Percentiles rank a stretch among this genome's conserved stretches.
These are phyloP conservation scores for Ichthyophthirius multifiliis DNA, from an alignment of 169 alveolate genomes.

Conservation along the genomic window DNA sequence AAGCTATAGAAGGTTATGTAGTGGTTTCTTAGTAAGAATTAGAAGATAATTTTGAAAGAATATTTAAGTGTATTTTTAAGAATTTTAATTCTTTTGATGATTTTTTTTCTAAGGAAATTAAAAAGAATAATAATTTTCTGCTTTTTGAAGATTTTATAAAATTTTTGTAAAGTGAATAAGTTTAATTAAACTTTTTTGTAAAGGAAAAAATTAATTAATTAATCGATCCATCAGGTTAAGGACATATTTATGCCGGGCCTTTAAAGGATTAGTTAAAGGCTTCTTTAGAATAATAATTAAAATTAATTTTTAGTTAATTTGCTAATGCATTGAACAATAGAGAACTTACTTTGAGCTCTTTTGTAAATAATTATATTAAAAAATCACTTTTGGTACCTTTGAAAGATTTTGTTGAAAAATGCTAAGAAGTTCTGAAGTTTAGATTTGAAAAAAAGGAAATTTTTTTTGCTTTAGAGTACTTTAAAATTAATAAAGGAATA, in stretches of 20 bases:
- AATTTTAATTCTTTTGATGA: background rate
- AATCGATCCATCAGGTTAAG: background rate
- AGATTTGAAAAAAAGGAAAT: background rate
- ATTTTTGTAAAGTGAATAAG: no score
- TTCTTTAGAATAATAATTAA: background rate
- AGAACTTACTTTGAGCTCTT: no score
- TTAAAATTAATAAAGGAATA: background rate
- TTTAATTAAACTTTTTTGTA: background rate
- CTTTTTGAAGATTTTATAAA: background rate
- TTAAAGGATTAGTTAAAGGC: background rate
- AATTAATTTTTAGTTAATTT: background rate
- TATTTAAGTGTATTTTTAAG: background rate
- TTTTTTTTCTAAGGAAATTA: background rate
- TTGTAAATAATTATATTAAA: no score
- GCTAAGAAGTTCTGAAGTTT: background rate
- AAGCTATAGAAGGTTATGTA: background rate
- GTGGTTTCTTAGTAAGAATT: background rate
- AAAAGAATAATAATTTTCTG: background rate
- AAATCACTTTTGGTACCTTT: no score
- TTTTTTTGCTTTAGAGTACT: background rate
- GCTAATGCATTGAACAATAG: background rate
- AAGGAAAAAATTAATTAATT: background rate
- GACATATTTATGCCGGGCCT: background rate
- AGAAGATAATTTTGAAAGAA: background rate
- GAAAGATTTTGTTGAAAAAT: background rate